Percentiles rank a stretch among this genome's conserved stretches.
Conservation (phyloP, 2,329 filamentous ascomycete species). For the Fusarium pseudocircinatum region DNA sequence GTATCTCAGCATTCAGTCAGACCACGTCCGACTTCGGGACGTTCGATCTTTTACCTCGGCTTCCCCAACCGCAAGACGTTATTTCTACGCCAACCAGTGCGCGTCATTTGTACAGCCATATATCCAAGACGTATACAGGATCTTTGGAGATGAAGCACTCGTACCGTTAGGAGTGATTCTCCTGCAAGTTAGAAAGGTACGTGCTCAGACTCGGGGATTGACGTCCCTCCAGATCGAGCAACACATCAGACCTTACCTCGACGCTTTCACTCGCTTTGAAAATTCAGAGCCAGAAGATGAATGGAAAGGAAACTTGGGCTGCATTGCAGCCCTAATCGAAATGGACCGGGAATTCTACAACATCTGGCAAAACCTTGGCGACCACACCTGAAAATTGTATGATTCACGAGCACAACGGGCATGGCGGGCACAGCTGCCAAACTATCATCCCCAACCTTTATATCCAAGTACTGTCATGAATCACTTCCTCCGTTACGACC, state of each 20-base stretch:
- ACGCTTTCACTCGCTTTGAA: neutral
- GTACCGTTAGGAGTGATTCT: neutral
- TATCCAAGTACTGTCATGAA: neutral
- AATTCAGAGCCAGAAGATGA: neutral
- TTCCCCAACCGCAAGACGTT: neutral
- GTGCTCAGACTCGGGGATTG: neutral
- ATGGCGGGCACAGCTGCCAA: no score
- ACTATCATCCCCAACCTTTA: neutral
- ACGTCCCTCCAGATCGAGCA: neutral
- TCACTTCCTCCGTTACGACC: neutral
- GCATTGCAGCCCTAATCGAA: fast-evolving
- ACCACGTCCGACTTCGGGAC: neutral
- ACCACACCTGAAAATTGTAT: neutral
- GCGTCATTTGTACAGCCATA: neutral
- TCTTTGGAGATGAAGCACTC: neutral
- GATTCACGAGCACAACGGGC: no score
- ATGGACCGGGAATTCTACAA: neutral
- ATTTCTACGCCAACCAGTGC: neutral
- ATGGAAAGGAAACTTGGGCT: neutral
- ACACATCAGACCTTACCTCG: neutral
- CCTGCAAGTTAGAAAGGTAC: neutral
- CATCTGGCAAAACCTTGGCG: fast-evolving
- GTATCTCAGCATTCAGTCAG: fast-evolving
- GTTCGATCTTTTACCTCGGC: neutral
- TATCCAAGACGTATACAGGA: neutral